phyloP scores from a whole-genome alignment of 177 flowering plant species.

The Vitis hybrid region DNA sequence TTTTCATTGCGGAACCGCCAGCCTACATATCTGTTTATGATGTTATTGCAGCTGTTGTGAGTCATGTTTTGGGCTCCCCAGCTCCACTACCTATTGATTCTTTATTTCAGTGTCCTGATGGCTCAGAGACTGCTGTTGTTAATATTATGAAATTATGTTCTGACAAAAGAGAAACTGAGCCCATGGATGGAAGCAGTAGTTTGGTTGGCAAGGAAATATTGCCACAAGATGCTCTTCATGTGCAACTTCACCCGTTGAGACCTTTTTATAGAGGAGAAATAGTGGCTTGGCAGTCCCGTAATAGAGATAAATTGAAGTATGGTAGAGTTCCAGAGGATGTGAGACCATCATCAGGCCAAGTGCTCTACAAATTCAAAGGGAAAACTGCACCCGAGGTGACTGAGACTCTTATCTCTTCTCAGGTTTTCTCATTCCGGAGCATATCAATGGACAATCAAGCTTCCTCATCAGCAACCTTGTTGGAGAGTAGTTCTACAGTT shows the following conservation, averaged over 20 bases:
- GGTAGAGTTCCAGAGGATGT: constrained; percentile 92
- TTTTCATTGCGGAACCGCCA: constrained; percentile 83
- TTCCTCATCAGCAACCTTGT: constrained; percentile 10
- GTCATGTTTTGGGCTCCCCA: constrained; percentile 68
- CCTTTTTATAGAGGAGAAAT: constrained; percentile 92
- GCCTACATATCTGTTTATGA: constrained; percentile 64
- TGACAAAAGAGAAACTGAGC: constrained; percentile 14
- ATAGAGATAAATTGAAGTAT: constrained; percentile 85
- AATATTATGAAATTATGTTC: constrained; percentile 55
- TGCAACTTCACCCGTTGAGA: constrained; percentile 67
- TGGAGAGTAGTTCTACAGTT: constrained; percentile 21
- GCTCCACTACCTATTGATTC: constrained; percentile 66
- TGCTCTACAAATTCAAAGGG: constrained; percentile 77
- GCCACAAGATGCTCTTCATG: too few relatives aligned
- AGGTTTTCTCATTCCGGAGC: too few relatives aligned
- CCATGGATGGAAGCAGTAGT: too few relatives aligned
- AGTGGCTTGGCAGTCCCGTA: constrained; percentile 85
- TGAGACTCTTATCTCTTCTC: constrained; percentile 17
- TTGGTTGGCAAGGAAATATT: too few relatives aligned
- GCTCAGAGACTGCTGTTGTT: constrained; percentile 56
- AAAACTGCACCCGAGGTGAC: constrained; percentile 63
- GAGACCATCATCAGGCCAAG: constrained; percentile 90
- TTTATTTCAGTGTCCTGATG: constrained; percentile 63
- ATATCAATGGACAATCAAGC: too few relatives aligned
- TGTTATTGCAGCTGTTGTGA: constrained; percentile 65